Base-by-base conservation (phyloP, 108 stramenopile species). In the Nitzschia palea region DNA sequence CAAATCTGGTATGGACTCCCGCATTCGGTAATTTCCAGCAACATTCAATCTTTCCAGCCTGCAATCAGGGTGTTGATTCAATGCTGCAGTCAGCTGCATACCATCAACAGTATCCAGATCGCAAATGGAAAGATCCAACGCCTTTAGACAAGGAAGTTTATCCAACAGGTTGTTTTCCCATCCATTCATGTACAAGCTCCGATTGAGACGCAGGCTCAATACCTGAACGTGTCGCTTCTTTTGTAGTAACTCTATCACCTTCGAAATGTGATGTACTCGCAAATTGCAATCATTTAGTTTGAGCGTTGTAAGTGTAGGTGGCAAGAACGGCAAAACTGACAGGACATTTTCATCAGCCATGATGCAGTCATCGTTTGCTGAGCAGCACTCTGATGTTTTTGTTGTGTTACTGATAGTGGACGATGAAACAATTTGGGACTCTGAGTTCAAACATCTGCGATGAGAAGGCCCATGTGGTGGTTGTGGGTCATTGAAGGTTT, bases 21-120 rank as follows among this genome's bases (percentile, higher is more conserved):
- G 20, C 28, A 76, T 20, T 42, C 67, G 60, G 36, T 68, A 76
- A 43, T 76, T 76, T 53, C 74, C 74, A 29, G 74, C 74, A 6
- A 76, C 22, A 57, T 30, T 64, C 18, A 76, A 25, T 34, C 66
- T 51, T 25, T 63, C 0, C 12, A 68, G 33, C 2, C 25, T 25
- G 59, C 10, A n/a, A 32, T 25, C 8, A 1, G 15, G 26, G 4
- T 60, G 30, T 17, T 61, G 50, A 10, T 47, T 22, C 2, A 76
- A 48, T 17, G 62, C 67, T 2, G 20, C 31, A 6, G 62, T 67
- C 28, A 76, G 32, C 1, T 10, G 9, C 4, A 54, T 14, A 2
- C 74, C 74, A 30, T 76, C 74, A 3, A 48, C 4, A 3, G 52
- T 31, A 57, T 67, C 65, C 32, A 76, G 20, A 48, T 76, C 74